Percentiles rank a stretch among this genome's conserved stretches.
These are phyloP conservation scores for Nyctanthes arbortristis DNA, from an alignment of 257 asterid species.

Conservation along the genomic window DNA sequence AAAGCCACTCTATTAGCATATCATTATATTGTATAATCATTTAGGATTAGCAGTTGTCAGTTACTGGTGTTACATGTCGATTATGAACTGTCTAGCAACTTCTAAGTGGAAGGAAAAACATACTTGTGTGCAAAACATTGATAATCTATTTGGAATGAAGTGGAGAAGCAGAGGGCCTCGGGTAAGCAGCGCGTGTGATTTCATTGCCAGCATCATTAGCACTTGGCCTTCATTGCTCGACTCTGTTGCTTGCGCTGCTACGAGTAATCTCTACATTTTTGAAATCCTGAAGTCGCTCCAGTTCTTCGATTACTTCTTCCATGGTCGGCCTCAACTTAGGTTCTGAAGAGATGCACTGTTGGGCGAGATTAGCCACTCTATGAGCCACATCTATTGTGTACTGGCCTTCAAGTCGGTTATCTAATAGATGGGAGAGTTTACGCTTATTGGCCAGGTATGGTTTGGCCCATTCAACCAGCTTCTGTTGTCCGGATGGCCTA, in stretches of 20 bases:
- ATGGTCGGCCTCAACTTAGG: slow-evolving; percentile 55
- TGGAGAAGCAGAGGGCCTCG: slow-evolving; percentile 38
- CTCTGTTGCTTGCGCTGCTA: slow-evolving; percentile 18
- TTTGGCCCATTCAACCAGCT: slow-evolving; percentile 54
- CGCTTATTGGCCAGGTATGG: slow-evolving; percentile 52
- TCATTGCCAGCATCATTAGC: slow-evolving; percentile 30
- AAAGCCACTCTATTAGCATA: neutral
- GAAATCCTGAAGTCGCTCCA: slow-evolving; percentile 46
- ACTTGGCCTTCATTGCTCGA: slow-evolving; percentile 41
- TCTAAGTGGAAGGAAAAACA: neutral
- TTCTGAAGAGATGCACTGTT: slow-evolving; percentile 45
- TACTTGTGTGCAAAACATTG: neutral
- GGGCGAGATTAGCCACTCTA: slow-evolving; percentile 38
- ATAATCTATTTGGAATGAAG: slow-evolving; percentile 1
- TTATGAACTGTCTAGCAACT: neutral
- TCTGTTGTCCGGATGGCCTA: slow-evolving; percentile 52
- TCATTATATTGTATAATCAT: neutral
- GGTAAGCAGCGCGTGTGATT: slow-evolving; percentile 30
- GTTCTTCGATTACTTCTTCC: slow-evolving; percentile 42
- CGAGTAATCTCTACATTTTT: slow-evolving; percentile 20
- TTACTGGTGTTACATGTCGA: neutral
- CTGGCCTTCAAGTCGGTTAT: slow-evolving; percentile 65
- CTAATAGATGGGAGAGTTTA: slow-evolving; percentile 47
- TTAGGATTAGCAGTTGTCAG: neutral
- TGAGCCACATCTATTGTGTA: slow-evolving; percentile 50